These are phyloP conservation scores for Hemisphaericaspora xylofermentans DNA, from an alignment of 1,139 yeast species.

Conservation along the genomic window DNA sequence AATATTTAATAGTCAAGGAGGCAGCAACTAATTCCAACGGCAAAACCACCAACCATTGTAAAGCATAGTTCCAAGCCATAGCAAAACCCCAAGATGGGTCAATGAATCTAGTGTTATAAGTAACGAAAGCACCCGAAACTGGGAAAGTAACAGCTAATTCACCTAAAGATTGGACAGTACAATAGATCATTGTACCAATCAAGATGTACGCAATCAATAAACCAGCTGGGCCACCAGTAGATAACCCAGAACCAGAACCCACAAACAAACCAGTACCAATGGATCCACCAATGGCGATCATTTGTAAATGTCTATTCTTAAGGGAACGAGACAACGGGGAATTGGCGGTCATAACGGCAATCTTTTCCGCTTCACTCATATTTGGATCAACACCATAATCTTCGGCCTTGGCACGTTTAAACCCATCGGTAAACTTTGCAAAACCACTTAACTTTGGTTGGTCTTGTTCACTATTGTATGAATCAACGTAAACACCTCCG, in stretches of 20 bases:
- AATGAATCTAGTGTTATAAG: slow-evolving; percentile 65
- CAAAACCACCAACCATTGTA: slow-evolving; percentile 69
- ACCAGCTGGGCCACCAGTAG: slow-evolving; percentile 75
- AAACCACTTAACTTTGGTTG: slow-evolving; percentile 27
- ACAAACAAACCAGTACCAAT: slow-evolving; percentile 80
- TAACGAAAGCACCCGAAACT: slow-evolving; percentile 71
- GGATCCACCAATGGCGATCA: slow-evolving; percentile 88
- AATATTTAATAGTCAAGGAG: slow-evolving; percentile 62
- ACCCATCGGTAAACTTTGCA: slow-evolving; percentile 51
- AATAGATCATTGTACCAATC: slow-evolving; percentile 50
- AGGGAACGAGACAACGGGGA: slow-evolving; percentile 68
- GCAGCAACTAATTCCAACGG: slow-evolving; percentile 79
- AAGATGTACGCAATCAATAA: slow-evolving; percentile 61
- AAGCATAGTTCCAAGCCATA: slow-evolving; percentile 71
- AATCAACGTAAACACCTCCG: slow-evolving; percentile 43
- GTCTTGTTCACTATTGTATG: neutral
- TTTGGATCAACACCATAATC: slow-evolving; percentile 62
- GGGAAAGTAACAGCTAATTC: slow-evolving; percentile 74
- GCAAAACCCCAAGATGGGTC: slow-evolving; percentile 80
- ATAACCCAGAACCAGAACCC: slow-evolving; percentile 58
- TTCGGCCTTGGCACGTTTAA: slow-evolving; percentile 50
- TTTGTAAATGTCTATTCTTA: slow-evolving; percentile 66
- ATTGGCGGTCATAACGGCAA: slow-evolving; percentile 64
- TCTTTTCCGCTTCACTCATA: slow-evolving; percentile 65
- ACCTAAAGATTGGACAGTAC: slow-evolving; percentile 70